These are phyloP conservation scores for Citrus hindsii DNA, from an alignment of 345 rosid genomes.

Conservation along the genomic window DNA sequence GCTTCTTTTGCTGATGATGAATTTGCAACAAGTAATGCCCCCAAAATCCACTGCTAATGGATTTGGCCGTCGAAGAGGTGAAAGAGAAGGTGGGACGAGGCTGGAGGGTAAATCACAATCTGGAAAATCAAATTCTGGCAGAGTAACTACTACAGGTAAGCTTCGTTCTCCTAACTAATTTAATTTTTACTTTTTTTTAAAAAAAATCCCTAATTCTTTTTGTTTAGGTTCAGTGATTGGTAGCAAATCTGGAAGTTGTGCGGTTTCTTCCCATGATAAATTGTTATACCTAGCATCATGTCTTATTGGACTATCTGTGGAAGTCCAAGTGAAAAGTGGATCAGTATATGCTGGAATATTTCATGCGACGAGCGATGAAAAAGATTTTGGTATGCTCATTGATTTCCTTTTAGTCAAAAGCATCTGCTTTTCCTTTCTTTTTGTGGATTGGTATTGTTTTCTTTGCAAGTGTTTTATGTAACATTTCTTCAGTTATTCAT, in stretches of 20 bases:
- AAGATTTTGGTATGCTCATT: slow-evolving; percentile 68
- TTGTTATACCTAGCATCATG: slow-evolving; percentile 62
- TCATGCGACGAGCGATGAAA: slow-evolving; percentile 71
- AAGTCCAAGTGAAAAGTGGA: slow-evolving; percentile 88
- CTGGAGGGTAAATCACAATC: slow-evolving; percentile 51
- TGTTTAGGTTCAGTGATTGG: slow-evolving; percentile 35
- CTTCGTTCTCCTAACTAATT: slow-evolving; percentile 17
- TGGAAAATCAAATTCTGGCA: slow-evolving; percentile 47
- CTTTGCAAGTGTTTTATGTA: not conserved
- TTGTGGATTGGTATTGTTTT: slow-evolving; percentile 6
- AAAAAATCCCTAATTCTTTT: not conserved
- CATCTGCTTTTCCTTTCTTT: not conserved
- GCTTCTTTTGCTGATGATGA: slow-evolving; percentile 36
- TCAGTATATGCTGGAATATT: slow-evolving; percentile 77
- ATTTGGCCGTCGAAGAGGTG: slow-evolving; percentile 52
- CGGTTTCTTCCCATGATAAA: slow-evolving; percentile 60
- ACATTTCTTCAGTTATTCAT: not conserved
- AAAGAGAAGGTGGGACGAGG: slow-evolving; percentile 52
- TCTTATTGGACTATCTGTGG: slow-evolving; percentile 81
- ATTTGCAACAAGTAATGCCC: slow-evolving; percentile 45
- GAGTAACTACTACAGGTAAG: slow-evolving; percentile 44
- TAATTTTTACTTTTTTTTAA: not conserved
- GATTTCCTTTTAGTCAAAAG: slow-evolving; percentile 10
- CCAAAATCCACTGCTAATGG: slow-evolving; percentile 64
- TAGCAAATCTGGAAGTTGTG: slow-evolving; percentile 46